Base-by-base conservation (phyloP, 164 flowering plant genomes). In the Tetracentron sinense region DNA sequence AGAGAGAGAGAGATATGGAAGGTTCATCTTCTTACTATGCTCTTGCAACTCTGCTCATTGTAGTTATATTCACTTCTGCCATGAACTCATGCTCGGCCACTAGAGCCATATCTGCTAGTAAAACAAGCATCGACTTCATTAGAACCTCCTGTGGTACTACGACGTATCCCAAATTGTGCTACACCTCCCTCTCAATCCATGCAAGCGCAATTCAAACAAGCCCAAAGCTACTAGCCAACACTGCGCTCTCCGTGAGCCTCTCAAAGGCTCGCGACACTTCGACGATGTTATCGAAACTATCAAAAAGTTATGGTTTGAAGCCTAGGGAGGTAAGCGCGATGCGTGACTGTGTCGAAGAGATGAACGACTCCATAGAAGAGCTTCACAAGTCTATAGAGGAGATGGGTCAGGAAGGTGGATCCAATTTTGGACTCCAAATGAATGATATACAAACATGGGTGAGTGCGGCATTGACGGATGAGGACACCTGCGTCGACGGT, bases 331-430 rank as follows among this genome's bases (percentile, higher is more conserved):
- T 57, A 2, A 35, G 4, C 2, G 60, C 54, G 12, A 30, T 70
- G 15, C 7, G 42, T 6, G 73, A 70, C 27, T 70, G 73, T 47
- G 31, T 70, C 12, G 73, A 70, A 27, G 29, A 42, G 27, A 42
- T 64, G 1, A 42, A 56, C 0, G 73, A 64, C 42, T 42, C 69
- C 0, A 33, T 60, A 12, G 59, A 59, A 17, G 64, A 70, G 33
- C 49, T 70, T 3, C 56, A 42, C 33, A 19, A 60, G 2, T 57
- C 73, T 5, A 15, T 70, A 11, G 22, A 4, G 19, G 54, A 58
- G 49, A 65, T 70, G 47, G n/a, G 23, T 54, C 31, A 57, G 28
- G 17, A 57, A 12, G 17, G 54, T 5, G 60, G 27, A 0, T 5
- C 33, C 4, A 46, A 69, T 21, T 17, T 30, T 16, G 50, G 20